phyloP scores from a whole-genome alignment of 2,329 filamentous ascomycete species.

The Ilyonectria sp. region DNA sequence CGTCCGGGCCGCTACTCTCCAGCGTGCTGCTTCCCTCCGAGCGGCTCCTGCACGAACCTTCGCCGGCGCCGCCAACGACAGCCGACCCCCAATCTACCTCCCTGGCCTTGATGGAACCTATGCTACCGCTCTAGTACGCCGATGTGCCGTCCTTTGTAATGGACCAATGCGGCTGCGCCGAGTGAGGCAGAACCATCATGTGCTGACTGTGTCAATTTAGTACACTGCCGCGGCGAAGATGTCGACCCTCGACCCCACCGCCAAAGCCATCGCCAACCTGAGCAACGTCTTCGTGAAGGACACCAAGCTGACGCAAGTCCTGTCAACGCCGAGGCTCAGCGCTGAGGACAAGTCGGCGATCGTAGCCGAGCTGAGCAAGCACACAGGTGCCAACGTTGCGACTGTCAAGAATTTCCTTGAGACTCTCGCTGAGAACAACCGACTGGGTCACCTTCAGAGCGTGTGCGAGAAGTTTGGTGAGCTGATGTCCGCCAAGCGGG shows the following conservation, averaged over 20 bases:
- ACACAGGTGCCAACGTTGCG: constrained; percentile 80
- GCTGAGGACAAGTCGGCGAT: constrained; percentile 87
- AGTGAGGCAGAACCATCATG: no score
- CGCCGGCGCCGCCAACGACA: constrained; percentile 80
- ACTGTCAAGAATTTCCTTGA: constrained; percentile 95
- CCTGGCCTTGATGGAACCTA: constrained; percentile 99
- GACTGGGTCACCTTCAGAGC: constrained; percentile 84
- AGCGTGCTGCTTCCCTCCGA: constrained; percentile 63
- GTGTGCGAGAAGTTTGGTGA: constrained; percentile 89
- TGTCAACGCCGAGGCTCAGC: constrained; percentile 85
- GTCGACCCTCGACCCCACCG: constrained; percentile 85
- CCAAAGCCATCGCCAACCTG: constrained; percentile 83
- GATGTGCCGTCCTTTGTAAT: not conserved
- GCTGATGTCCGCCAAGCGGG: constrained; percentile 89
- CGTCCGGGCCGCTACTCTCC: constrained; percentile 71
- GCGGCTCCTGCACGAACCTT: constrained; percentile 80
- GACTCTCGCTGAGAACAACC: constrained; percentile 96
- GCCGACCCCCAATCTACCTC: constrained; percentile 89
- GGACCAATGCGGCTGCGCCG: no score
- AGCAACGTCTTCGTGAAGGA: constrained; percentile 84
- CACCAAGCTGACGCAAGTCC: constrained; percentile 82
- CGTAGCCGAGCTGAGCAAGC: constrained; percentile 89
- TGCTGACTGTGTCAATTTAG: constrained; percentile 66
- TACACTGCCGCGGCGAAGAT: constrained; percentile 97
- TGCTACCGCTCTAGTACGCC: constrained; percentile 92